Base-by-base conservation (phyloP, 371 early-diverging fungal species). In the Zychaea mexicana region DNA sequence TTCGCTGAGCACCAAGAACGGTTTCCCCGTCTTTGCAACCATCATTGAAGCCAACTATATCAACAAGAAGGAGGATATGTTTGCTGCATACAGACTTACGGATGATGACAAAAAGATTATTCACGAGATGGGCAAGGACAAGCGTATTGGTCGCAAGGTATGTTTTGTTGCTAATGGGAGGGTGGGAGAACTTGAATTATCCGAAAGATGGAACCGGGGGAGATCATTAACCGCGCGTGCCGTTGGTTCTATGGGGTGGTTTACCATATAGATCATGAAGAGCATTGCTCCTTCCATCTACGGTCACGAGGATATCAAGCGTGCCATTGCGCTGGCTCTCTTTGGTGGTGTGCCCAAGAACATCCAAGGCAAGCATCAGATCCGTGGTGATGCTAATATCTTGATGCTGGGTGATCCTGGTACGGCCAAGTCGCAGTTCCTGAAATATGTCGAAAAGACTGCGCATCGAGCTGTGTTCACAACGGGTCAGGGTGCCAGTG, bases 351-450 rank as follows among this genome's bases (percentile, higher is more conserved):
- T 95, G 2, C 85, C 94, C 57, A 99, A 99, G 79, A 90, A 96
- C 67, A 89, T 94, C 26, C 87, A 93, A 62, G 93, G 91, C 42
- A 97, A 97, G 77, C 97, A 97, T 73, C 83, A 91, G 24, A 90
- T 98, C 30, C 90, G 99, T 79, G 99, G 99, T 47, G 99, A 99
- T 76, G 99, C 99, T 71, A 99, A 99, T 74, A 94, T 99, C 36
- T 84, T 99, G 33, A 85, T 99, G 72, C 79, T 99, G 62, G 99
- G 99, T 69, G 99, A 99, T 78, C 99, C 99, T 8, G 99, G 99
- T 69, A 98, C 97, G 12, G 99, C 99, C 42, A 99, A 99, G 73
- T 96, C 96, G 1, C 99, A 99, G 83, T 95, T 99, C 79, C 85
- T 99, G 56, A 98, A 99, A 73, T 98, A 97, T 66, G 91, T 98